Percentiles rank a stretch among this genome's conserved stretches.
These are phyloP conservation scores for Cucurbitaria berberidis DNA, from an alignment of 2,329 filamentous ascomycete genomes.

Conservation along the genomic window DNA sequence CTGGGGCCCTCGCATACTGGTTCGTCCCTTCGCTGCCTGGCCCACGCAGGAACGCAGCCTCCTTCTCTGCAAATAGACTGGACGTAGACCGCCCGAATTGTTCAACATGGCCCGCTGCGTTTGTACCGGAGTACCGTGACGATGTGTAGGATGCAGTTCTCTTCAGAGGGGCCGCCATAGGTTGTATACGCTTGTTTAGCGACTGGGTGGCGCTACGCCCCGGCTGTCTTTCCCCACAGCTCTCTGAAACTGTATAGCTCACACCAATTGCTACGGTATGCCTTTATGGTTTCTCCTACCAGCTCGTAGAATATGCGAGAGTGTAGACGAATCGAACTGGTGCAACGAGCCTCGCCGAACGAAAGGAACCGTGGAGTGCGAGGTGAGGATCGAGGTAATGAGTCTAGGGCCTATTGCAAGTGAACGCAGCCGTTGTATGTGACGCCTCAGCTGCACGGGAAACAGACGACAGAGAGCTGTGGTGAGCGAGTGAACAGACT, in stretches of 20 bases:
- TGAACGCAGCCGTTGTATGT: neutral
- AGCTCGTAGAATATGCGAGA: neutral
- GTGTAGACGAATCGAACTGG: neutral
- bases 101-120: slow-evolving; percentile 17
- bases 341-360: neutral
- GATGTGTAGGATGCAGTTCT: slow-evolving; percentile 26
- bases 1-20: slow-evolving; percentile 7
- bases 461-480: neutral
- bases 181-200: slow-evolving; percentile 8
- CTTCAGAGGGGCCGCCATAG: slow-evolving; percentile 32
- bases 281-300: neutral
- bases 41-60: slow-evolving; percentile 23
- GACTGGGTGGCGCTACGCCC: slow-evolving; percentile 4
- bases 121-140: slow-evolving; percentile 14
- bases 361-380: neutral
- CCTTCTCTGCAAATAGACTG: slow-evolving; percentile 28
- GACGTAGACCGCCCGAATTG: slow-evolving; percentile 31
- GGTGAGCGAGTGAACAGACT: slow-evolving; percentile 25
- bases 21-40: slow-evolving; percentile 8
- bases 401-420: neutral
- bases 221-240: slow-evolving; percentile 1
- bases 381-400: neutral
- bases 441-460: neutral
- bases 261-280: neutral
- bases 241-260: neutral